A percentile compares a stretch with the other conserved stretches of the same genome.
These are phyloP conservation scores for Paraphoma chrysanthemicola DNA, from an alignment of 2,329 filamentous ascomycete species.

Conservation along the genomic window DNA sequence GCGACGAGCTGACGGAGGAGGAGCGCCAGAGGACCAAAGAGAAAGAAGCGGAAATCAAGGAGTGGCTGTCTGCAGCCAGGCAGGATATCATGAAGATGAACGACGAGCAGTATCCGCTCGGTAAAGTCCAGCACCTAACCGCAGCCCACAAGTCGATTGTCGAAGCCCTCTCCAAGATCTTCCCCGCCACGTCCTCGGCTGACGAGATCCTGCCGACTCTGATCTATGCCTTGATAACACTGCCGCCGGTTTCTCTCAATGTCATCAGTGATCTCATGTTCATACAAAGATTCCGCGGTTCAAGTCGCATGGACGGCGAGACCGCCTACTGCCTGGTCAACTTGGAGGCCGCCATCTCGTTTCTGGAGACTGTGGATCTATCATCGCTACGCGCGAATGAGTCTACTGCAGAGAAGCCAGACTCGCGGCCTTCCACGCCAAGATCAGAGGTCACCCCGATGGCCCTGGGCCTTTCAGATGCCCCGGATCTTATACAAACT, in stretches of 20 bases:
- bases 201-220: conserved; percentile 97
- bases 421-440: conserved; percentile 56
- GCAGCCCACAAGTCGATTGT: conserved; percentile 93
- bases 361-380: conserved; percentile 93
- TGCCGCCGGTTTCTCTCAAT: conserved; percentile 83
- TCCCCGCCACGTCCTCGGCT: conserved; percentile 81
- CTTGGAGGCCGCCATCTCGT: conserved; percentile 91
- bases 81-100: conserved; percentile 80
- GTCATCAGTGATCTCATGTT: conserved; percentile 95
- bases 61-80: conserved; percentile 73
- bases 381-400: conserved; percentile 87
- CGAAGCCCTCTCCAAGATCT: conserved; percentile 74
- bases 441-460: conserved; percentile 49
- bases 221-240: conserved; percentile 93
- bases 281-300: conserved; percentile 88
- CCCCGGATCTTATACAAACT: conserved; percentile 48
- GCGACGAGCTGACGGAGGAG: conserved; percentile 62
- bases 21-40: conserved; percentile 62
- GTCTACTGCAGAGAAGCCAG: conserved; percentile 66
- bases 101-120: conserved; percentile 83
- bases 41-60: conserved; percentile 70
- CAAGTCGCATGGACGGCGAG: conserved; percentile 87
- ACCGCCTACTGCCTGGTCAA: conserved; percentile 96
- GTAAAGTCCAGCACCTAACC: conserved; percentile 88
- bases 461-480: conserved; percentile 46